Evolutionary conservation across 805 yeast genomes (phyloP).

Genomic region (Myxozyma sirexii): DNA sequence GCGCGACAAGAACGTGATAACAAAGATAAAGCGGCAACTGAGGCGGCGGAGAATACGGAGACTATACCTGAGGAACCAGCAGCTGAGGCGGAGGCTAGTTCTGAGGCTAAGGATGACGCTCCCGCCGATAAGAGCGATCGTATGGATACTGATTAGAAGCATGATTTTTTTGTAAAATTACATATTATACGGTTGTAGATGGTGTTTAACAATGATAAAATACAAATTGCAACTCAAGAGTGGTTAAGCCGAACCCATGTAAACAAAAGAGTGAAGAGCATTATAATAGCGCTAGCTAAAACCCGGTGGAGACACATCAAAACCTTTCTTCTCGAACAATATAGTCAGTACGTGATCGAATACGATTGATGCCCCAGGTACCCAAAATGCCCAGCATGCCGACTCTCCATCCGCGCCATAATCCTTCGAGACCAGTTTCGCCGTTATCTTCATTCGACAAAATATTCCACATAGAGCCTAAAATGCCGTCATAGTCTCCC

Average conservation of each 20-base stretch:
- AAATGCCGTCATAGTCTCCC: constrained; percentile 57
- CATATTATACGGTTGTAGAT: background rate
- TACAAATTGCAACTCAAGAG: background rate
- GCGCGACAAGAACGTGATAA: constrained; percentile 76
- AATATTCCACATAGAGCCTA: constrained; percentile 56
- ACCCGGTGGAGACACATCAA: no score
- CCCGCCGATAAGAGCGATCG: background rate
- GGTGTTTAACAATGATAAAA: background rate
- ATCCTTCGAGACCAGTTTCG: constrained; percentile 52
- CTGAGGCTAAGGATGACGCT: background rate
- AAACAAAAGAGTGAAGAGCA: no score
- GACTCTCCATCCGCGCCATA: constrained; percentile 91
- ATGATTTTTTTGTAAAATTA: background rate
- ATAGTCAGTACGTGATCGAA: constrained; percentile 44
- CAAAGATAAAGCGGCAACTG: constrained; percentile 15
- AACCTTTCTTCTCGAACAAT: constrained; percentile 29
- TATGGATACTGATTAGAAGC: constrained; percentile 30
- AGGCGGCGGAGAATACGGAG: constrained; percentile 1
- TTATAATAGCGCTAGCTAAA: no score
- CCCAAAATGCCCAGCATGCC: constrained; percentile 79
- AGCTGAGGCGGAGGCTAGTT: constrained; percentile 12
- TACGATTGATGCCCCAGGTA: constrained; percentile 73
- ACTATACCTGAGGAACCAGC: constrained; percentile 29
- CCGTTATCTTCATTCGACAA: constrained; percentile 49
- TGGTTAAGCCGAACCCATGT: no score